phyloP scores from a whole-genome alignment of 2,329 filamentous ascomycete genomes.

The Fusarium euwallaceae region DNA sequence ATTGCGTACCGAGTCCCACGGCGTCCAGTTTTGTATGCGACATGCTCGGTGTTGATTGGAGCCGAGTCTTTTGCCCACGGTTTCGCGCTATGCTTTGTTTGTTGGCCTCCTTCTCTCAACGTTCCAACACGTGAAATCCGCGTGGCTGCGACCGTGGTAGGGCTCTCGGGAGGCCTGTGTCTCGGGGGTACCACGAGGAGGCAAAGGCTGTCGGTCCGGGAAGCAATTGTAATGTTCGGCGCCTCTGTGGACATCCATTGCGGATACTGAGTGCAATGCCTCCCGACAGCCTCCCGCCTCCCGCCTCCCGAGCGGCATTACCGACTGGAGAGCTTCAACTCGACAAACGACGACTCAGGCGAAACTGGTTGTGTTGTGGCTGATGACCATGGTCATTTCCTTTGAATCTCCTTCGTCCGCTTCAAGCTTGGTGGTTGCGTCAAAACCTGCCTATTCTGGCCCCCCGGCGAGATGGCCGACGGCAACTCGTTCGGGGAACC shows the following conservation, averaged over 20 bases:
- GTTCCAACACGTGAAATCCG: slow-evolving; percentile 32
- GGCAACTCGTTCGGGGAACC: slow-evolving; percentile 6
- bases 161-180: slow-evolving; percentile 9
- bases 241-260: slow-evolving; percentile 26
- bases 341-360: slow-evolving; percentile 27
- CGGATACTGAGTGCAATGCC: not conserved
- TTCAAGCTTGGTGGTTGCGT: slow-evolving; percentile 13
- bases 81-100: slow-evolving; percentile 6
- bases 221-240: slow-evolving; percentile 8
- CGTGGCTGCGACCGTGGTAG: slow-evolving; percentile 20
- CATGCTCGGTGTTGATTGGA: slow-evolving; percentile 19
- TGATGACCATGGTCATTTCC: not conserved
- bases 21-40: slow-evolving; percentile 3
- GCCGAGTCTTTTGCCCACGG: not conserved
- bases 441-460: slow-evolving; percentile 15
- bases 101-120: not conserved
- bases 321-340: slow-evolving; percentile 16
- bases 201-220: slow-evolving; percentile 14
- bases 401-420: not conserved
- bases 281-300: not conserved
- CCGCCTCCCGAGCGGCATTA: slow-evolving; percentile 20
- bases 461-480: slow-evolving; percentile 5
- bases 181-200: slow-evolving; percentile 27
- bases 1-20: slow-evolving; percentile 2
- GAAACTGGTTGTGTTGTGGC: slow-evolving; percentile 5